These are phyloP conservation scores for Aspergillus pseudotamarii DNA, from an alignment of 2,329 filamentous ascomycete species.

Conservation along the genomic window DNA sequence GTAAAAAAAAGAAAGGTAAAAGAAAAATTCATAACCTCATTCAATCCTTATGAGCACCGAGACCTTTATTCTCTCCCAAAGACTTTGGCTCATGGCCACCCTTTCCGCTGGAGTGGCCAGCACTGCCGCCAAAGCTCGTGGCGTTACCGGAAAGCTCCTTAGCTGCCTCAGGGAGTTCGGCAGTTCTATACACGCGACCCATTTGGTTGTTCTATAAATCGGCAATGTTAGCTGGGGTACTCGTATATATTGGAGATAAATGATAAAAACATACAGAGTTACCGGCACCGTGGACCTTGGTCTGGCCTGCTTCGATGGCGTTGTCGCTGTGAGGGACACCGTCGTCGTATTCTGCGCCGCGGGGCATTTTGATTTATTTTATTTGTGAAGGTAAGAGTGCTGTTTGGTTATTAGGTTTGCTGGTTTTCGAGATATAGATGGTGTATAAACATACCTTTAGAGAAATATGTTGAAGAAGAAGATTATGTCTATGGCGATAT, in stretches of 20 bases:
- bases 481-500: not conserved
- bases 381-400: not conserved
- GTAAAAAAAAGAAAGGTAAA: not conserved
- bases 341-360: conserved; percentile 45
- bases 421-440: no score
- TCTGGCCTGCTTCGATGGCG: conserved; percentile 37
- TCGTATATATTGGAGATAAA: not conserved
- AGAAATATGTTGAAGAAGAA: no score
- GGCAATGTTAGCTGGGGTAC: not conserved
- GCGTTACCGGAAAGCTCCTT: conserved; percentile 25
- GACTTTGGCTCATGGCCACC: conserved; percentile 40
- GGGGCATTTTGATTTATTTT: conserved; percentile 33
- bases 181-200: conserved; percentile 35
- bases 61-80: conserved; percentile 39
- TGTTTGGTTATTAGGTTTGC: not conserved
- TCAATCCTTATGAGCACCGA: conserved; percentile 26
- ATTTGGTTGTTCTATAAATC: conserved; percentile 31
- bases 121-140: conserved; percentile 27
- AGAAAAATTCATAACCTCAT: not conserved
- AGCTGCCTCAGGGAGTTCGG: conserved; percentile 38
- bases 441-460: no score
- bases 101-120: conserved; percentile 38
- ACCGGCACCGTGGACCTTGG: conserved; percentile 39
- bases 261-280: conserved; percentile 28
- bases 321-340: conserved; percentile 43